phyloP scores from a whole-genome alignment of 208 protist genomes.

The Novymonas esmeraldas region DNA sequence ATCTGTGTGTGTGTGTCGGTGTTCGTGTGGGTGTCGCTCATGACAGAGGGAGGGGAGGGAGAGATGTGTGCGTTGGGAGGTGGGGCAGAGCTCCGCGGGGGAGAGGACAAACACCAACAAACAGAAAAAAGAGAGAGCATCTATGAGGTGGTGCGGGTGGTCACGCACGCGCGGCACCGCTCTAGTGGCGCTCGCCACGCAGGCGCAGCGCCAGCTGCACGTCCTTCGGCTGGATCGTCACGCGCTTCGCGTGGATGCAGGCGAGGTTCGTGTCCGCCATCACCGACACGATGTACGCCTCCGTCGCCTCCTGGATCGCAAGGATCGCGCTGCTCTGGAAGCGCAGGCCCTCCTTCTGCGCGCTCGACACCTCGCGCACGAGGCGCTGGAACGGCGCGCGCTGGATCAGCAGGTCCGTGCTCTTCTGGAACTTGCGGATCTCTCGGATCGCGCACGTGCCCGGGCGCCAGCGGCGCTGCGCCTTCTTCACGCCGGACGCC shows the following conservation, averaged over 20 bases:
- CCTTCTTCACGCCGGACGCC: conserved; percentile 96
- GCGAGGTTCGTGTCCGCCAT: conserved; percentile 93
- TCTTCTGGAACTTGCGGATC: conserved; percentile 60
- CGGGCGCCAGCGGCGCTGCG: conserved; percentile 26
- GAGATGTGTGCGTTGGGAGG: background rate
- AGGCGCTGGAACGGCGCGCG: conserved; percentile 91
- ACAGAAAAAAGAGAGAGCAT: conserved; percentile 17
- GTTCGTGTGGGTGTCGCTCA: no score
- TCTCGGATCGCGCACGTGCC: conserved; percentile 47
- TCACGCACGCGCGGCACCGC: background rate
- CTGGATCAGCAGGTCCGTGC: conserved; percentile 89
- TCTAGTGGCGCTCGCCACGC: conserved; percentile 18
- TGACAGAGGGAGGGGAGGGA: background rate
- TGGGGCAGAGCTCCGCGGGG: no score
- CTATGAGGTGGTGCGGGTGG: conserved; percentile 1
- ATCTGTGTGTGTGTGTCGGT: no score
- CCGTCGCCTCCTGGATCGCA: conserved; percentile 90
- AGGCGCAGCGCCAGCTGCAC: conserved; percentile 34
- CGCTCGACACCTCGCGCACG: conserved; percentile 82
- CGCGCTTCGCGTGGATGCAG: conserved; percentile 85
- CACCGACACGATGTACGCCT: conserved; percentile 88
- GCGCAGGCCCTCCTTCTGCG: conserved; percentile 78
- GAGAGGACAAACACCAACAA: no score
- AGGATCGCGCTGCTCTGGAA: conserved; percentile 88
- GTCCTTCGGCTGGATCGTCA: conserved; percentile 87